phyloP scores from a whole-genome alignment of 768 basidiomycete species.

The Floccularia luteovirens region DNA sequence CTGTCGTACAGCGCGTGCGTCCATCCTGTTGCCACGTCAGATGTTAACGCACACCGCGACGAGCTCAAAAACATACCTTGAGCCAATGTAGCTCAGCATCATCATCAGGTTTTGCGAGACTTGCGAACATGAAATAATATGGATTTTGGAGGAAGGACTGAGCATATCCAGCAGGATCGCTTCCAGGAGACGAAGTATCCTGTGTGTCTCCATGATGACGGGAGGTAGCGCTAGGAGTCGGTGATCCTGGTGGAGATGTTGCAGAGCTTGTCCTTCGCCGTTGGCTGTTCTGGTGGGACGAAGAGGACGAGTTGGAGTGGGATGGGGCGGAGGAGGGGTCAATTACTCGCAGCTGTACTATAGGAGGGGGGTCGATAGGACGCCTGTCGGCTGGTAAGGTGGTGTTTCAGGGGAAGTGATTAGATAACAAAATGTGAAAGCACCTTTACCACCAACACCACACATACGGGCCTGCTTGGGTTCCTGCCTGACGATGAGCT shows the following conservation, averaged over 20 bases:
- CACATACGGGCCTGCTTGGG: conserved; percentile 92
- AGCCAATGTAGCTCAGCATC: conserved; percentile 84
- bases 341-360: conserved; percentile 88
- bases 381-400: conserved; percentile 74
- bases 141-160: conserved; percentile 80
- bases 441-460: conserved; percentile 77
- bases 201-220: too few species aligned
- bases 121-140: conserved; percentile 95
- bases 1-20: conserved; percentile 86
- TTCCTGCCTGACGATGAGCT: conserved; percentile 82
- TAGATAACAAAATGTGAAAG: conserved; percentile 7
- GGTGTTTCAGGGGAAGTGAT: conserved; percentile 1
- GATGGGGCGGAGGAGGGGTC: conserved; percentile 57
- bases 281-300: conserved; percentile 5
- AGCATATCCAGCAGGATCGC: conserved; percentile 30
- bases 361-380: conserved; percentile 94
- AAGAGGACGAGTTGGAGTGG: conserved; percentile 6
- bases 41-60: background rate
- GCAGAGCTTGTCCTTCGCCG: conserved; percentile 13
- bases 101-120: conserved; percentile 82
- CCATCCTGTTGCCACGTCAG: conserved; percentile 81
- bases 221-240: conserved; percentile 12
- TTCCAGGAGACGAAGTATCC: conserved; percentile 12
- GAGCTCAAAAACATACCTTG: conserved; percentile 34
- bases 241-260: conserved; percentile 11